Base-by-base conservation (phyloP, 805 yeast species). In the Lipomyces sp. region DNA sequence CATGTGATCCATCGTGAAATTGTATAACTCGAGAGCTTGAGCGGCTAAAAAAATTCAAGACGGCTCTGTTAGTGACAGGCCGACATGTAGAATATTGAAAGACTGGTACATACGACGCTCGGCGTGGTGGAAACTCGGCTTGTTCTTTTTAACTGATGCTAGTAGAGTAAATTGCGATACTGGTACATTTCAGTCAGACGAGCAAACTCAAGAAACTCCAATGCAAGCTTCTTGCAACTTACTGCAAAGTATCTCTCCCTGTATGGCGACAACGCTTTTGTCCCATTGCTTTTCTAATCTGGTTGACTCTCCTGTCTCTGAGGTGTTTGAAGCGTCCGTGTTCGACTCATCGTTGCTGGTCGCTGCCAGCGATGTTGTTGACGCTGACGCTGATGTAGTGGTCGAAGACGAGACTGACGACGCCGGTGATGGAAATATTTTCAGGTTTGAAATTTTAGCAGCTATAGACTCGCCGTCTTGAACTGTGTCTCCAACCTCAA, bases 141-240 rank as follows among this genome's bases (percentile, higher is more conserved):
- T 91, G 11, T 97, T 98, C 66, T 93, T 93, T 59, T 81, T 84
- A 19, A 93, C 79, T 37, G 78, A 84, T 0, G 88, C 98, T 66
- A 84, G 80, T 36, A 93, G 72, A 0, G 98, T 93, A 70, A 93
- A 93, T 65, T 93, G 98, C 2, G 96, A 87, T 0, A 93, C 91
- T 65, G 35, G 6, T 13, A 35, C 11, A 8, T n/a, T 16, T 18
- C 28, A 26, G 29, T 18, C 16, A 31, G 10, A 16, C n/a, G n/a
- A n/a, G n/a, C n/a, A n/a, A n/a, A n/a, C n/a, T n/a, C n/a, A n/a
- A n/a, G n/a, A n/a, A n/a, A n/a, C n/a, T n/a, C n/a, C n/a, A n/a
- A n/a, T n/a, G n/a, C n/a, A n/a, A n/a, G n/a, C n/a, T n/a, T n/a
- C n/a, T n/a, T n/a, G n/a, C n/a, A n/a, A 62, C 73, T 19, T 56